These are phyloP conservation scores for Cytospora piceicola DNA, from an alignment of 2,329 filamentous ascomycete genomes.

Conservation along the genomic window DNA sequence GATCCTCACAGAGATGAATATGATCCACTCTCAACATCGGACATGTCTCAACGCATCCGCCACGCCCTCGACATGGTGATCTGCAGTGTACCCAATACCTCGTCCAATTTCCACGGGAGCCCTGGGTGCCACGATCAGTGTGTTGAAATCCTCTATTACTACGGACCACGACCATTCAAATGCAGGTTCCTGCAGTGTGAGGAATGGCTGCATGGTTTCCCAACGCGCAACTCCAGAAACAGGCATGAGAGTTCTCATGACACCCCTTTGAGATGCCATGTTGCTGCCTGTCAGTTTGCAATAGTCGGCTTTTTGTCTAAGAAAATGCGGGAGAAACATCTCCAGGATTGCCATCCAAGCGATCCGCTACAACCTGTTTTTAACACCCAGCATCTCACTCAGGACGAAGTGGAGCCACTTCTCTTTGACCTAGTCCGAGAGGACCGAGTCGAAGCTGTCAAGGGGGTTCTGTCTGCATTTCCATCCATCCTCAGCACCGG, in stretches of 20 bases:
- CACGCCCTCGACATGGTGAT: background rate
- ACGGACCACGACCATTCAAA: conserved; percentile 2
- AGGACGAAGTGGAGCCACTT: background rate
- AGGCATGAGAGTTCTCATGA: background rate
- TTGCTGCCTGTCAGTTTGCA: background rate
- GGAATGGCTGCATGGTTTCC: background rate
- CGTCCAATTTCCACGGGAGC: background rate
- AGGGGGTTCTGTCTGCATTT: background rate
- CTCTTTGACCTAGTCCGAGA: background rate
- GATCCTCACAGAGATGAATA: background rate
- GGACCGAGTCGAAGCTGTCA: background rate
- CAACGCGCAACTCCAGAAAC: background rate
- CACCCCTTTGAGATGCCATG: background rate
- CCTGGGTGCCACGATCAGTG: background rate
- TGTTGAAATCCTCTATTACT: background rate
- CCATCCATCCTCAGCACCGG: background rate
- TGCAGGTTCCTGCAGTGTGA: background rate
- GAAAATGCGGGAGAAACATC: conserved; percentile 3
- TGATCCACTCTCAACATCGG: background rate
- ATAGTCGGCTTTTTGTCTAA: background rate
- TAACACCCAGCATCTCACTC: background rate
- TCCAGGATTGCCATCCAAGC: background rate
- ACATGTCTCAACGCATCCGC: background rate
- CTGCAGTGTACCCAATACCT: background rate
- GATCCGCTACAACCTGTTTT: background rate